Base-by-base conservation (phyloP, 306 rosid species). In the Myrica gale region DNA sequence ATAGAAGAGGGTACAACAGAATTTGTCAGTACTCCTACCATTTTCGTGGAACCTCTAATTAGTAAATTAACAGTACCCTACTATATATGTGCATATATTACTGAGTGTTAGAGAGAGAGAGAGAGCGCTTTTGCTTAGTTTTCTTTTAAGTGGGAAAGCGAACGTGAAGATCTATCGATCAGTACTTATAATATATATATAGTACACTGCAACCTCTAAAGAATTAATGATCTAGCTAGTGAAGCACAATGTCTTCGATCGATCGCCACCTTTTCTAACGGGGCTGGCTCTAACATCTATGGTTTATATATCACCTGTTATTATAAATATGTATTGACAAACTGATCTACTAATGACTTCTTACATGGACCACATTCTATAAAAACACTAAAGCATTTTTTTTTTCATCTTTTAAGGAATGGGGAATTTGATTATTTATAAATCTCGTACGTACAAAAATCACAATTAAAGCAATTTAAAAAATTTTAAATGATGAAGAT, bases 361-460 rank as follows among this genome's bases (percentile, higher is more conserved):
- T 65, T 32, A 46, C 8, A 42, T 65, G 70, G 15, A 65, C 48
- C 70, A 65, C 50, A 65, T 65, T 26, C 70, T 41, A 65, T 15
- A 7, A 41, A 13, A 4, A 32, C 9, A 63, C 15, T 41, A 42
- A 65, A 7, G 70, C 70, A 65, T 39, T 17, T 71, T 57, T 73
- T 72, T 68, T 70, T 82, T 72, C 71, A 17, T 57, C 82, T 60
- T 77, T 77, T 82, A 79, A 71, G 50, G 86, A 86, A 76, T 74
- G 82, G 79, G 79, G 66, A 84, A 82, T 71, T 87, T 77, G 74
- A 55, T 63, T 57, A 69, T 56, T 62, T 32, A 26, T 37, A 62
- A 62, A 62, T 19, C 47, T 13, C 44, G 15, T 7, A 37, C 46
- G 37, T 15, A 62, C 6, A 32, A 32, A 32, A 32, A 32, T 32